Evolutionary conservation across 225 moss, liverwort and hornwort species (phyloP), one percentile per base, ranked within the genome.

Genomic region (Thuidium tamariscinum): DNA sequence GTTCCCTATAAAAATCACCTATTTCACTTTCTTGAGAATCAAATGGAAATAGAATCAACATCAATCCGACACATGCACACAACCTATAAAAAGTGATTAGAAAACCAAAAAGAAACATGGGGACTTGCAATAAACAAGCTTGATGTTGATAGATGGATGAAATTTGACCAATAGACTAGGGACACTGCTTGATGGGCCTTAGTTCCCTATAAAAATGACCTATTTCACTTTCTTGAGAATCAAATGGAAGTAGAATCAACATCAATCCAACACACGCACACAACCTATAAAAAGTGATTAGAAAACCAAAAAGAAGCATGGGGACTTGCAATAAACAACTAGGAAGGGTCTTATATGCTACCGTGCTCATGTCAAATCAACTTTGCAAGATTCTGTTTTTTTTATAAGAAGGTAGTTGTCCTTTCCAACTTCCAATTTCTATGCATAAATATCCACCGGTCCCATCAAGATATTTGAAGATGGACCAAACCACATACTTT

Each of bases 331-430:
- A n/a, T n/a, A n/a, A n/a, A n/a, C n/a, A n/a, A n/a, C n/a, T n/a
- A n/a, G n/a, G n/a, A n/a, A n/a, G n/a, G n/a, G n/a, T n/a, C n/a
- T n/a, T n/a, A n/a, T n/a, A n/a, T n/a, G n/a, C n/a, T n/a, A 13
- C 39, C 13, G 23, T 23, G 7, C 37, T 68, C 25, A 0, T 23
- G 25, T 68, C 39, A 68, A 22, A 68, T 68, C 13, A 68, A 39
- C 25, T 68, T 39, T 0, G 0, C n/a, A 0, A 68, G 14, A 39
- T 68, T 68, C 3, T 25, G 1, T 3, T 6, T 12, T 6, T 11
- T 67, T 4, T 1, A 13, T 22, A 37, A 19, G 0, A 68, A 39
- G 11, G 1, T 23, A 13, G 23, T 39, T 37, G 22, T 5, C 21
- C 5, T 51, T 11, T 5, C 22, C 67, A 67, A 68, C 8, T 39